Evolutionary conservation across 2,329 filamentous ascomycete genomes (phyloP), one percentile per base, ranked within the genome.

Genomic region (Dothideomycetes sp.): DNA sequence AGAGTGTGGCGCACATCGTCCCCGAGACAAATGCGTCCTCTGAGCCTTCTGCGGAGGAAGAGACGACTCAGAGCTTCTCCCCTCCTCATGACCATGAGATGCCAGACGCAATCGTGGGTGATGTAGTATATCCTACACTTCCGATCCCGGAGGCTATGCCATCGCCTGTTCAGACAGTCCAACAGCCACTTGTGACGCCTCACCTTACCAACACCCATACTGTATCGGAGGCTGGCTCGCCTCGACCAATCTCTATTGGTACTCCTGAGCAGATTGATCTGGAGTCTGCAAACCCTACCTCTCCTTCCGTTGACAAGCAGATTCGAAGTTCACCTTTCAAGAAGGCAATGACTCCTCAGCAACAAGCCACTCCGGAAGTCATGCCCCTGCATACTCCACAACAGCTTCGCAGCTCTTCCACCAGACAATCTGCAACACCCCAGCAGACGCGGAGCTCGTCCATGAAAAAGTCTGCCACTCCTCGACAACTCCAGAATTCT

Each of bases 221-320:
- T 11, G 19, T 41, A 7, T 33, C 39, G 5, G 34, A 32, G 22
- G 36, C 22, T 15, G 36, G 36, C 10, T 42, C 40, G 5, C 36
- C 40, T 14, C 19, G 29, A 18, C 35, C 34, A 9, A 38, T 35
- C 5, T 19, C 35, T 18, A 11, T 31, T 19, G 17, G 14, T 8
- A 42, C 40, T 18, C 40, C 40, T 5, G 29, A 34, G 32, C 40
- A 38, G 24, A 47, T 51, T 30, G 39, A 43, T 7, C 29, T 45
- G 4, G 45, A 52, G 27, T 27, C 36, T n/a, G 19, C 35, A 11
- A 38, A 42, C 5, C 31, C 40, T 14, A 45, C 43, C 3, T 55
- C 54, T 5, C 55, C 55, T 5, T 45, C 41, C 4, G 48, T 45
- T 4, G 48, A 51, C 32, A 58, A 56, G 45, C 48, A 51, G 19